Evolutionary conservation across 2,329 filamentous ascomycete genomes (phyloP), one percentile per base, ranked within the genome.

Genomic region (Fusarium hostae): DNA sequence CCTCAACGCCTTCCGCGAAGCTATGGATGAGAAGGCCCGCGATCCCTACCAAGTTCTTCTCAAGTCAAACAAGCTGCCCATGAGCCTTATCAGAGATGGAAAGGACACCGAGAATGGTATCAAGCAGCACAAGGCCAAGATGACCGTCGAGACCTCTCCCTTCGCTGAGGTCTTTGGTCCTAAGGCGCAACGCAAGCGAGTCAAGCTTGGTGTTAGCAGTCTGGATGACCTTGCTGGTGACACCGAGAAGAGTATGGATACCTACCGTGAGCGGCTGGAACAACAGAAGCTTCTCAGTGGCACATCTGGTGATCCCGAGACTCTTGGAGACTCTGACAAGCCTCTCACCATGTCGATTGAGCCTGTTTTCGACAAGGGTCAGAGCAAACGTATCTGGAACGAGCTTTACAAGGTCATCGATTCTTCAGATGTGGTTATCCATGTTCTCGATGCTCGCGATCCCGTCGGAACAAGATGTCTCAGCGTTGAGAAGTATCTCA

Each of bases 301-400:
- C 34, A 88, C 86, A 28, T 87, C 90, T 20, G 89, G 87, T 4
- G 86, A 87, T 13, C 84, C 84, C 39, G 84, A 84, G 5, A 87
- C 89, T 66, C 84, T 85, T 39, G 82, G 83, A 20, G 82, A 84
- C 40, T 74, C 75, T 2, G 81, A 82, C 30, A 78, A 79, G 24
- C 24, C 83, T 84, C 48, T 83, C 18, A 86, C 89, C 10, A 88
- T 89, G 76, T 90, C 92, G n/a, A 87, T 90, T 74, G 93, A 95
- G 79, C 91, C 95, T 41, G 93, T 98, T 66, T 98, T 98, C 82
- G 92, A 89, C 75, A 98, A 98, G 83, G 96, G 96, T 22, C 95
- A 97, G 81, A 95, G 92, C 78, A 97, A 97, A 83, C 89, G 96
- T 73, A 97, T 97, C 75, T 97, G 94, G 95, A 98, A 98, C 83